A percentile compares a stretch with the other conserved stretches of the same genome.
Conservation (phyloP, 257 asterid species). For the Ilex aquifolium region DNA sequence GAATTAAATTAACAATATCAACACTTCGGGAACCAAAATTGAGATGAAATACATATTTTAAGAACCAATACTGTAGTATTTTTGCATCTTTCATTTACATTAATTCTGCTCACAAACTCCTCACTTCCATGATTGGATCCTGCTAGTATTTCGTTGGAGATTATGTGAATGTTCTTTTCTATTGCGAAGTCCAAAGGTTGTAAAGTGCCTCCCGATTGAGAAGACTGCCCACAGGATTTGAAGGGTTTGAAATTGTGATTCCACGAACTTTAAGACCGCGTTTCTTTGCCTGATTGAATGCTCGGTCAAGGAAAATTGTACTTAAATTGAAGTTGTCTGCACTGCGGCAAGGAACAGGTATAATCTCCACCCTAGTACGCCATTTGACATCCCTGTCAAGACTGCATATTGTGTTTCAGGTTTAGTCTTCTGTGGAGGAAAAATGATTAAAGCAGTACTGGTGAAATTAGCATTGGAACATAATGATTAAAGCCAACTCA, state of each 20-base stretch:
- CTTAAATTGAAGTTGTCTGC: no score
- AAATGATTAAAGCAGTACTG: constrained; percentile 10
- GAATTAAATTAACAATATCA: no score
- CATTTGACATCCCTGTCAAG: constrained; percentile 60
- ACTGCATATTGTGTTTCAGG: constrained; percentile 21
- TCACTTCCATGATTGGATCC: constrained; percentile 42
- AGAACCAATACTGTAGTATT: no score
- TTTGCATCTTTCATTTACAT: no score
- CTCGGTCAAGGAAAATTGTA: no score
- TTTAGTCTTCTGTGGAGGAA: constrained; percentile 7
- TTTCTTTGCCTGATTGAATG: no score
- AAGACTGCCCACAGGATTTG: no score
- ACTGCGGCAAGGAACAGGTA: no score
- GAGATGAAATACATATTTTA: no score
- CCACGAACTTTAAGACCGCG: no score
- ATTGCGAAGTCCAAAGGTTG: constrained; percentile 47
- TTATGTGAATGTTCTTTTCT: constrained; percentile 56
- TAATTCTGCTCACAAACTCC: constrained; percentile 18
- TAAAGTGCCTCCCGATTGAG: constrained; percentile 38
- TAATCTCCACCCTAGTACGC: constrained; percentile 39
- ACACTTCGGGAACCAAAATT: no score
- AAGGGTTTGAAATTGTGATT: no score
- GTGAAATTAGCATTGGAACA: constrained; percentile 10
- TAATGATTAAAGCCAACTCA: constrained; percentile 5
- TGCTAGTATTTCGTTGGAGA: constrained; percentile 45